These are phyloP conservation scores for Penicillium sp. DNA, from an alignment of 2,329 filamentous ascomycete genomes.

Conservation along the genomic window DNA sequence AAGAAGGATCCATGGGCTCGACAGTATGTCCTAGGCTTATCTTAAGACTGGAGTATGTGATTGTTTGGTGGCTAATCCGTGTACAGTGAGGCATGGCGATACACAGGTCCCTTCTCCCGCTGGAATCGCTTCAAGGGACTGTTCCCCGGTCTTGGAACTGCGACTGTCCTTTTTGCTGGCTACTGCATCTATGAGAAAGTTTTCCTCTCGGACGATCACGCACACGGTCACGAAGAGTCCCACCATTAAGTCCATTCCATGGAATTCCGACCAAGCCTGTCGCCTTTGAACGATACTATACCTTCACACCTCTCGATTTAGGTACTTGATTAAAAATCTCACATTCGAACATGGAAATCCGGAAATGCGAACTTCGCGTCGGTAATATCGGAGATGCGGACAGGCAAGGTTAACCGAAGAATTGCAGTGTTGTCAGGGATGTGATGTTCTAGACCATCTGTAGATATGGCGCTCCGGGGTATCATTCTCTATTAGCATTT, in stretches of 20 bases:
- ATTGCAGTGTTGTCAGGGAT: constrained; percentile 4
- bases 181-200: constrained; percentile 90
- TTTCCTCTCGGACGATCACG: constrained; percentile 69
- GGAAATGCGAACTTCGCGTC: background rate
- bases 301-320: constrained; percentile 6
- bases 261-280: constrained; percentile 15
- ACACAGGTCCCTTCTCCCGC: constrained; percentile 80
- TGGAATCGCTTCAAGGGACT: constrained; percentile 82
- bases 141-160: constrained; percentile 90
- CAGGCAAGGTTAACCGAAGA: constrained; percentile 9
- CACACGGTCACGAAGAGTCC: constrained; percentile 34
- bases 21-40: constrained; percentile 45
- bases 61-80: constrained; percentile 17
- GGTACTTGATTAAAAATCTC: background rate
- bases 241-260: constrained; percentile 13
- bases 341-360: background rate
- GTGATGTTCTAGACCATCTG: constrained; percentile 12
- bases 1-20: constrained; percentile 60
- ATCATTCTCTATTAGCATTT: constrained; percentile 13
- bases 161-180: constrained; percentile 80
- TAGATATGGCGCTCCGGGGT: constrained; percentile 17
- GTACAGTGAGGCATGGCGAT: constrained; percentile 87
- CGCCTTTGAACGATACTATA: constrained; percentile 20
- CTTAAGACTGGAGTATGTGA: background rate
- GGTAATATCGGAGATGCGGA: background rate